These are phyloP conservation scores for Hortaea sp. DNA, from an alignment of 2,329 filamentous ascomycete species.

Conservation along the genomic window DNA sequence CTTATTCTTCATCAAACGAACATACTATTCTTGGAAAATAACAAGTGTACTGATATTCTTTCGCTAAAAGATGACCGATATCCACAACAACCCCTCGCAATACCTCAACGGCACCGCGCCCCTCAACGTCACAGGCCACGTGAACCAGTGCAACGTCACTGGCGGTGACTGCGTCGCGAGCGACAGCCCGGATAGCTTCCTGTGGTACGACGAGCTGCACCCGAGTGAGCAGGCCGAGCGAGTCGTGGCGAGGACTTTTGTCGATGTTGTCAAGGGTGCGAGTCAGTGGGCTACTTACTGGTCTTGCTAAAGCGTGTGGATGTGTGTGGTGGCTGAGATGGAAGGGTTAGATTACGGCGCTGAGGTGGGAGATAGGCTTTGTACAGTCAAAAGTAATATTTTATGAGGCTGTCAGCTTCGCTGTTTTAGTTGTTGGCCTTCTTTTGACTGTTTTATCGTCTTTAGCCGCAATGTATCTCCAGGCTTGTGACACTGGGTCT, in stretches of 20 bases:
- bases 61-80: slow-evolving; percentile 46
- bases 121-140: slow-evolving; percentile 51
- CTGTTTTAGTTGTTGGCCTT: too few relatives aligned
- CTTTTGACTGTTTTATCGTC: too few relatives aligned
- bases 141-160: slow-evolving; percentile 42
- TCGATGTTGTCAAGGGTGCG: slow-evolving; percentile 42
- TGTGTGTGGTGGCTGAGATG: too few relatives aligned
- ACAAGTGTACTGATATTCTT: not conserved
- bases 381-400: too few relatives aligned
- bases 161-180: slow-evolving; percentile 33
- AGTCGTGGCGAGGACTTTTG: slow-evolving; percentile 47
- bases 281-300: slow-evolving; percentile 39
- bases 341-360: too few relatives aligned
- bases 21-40: not conserved
- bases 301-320: slow-evolving; percentile 8
- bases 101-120: slow-evolving; percentile 56
- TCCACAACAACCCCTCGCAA: slow-evolving; percentile 48
- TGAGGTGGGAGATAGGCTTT: too few relatives aligned
- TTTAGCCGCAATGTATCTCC: too few relatives aligned
- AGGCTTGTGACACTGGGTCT: too few relatives aligned
- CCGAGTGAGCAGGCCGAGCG: slow-evolving; percentile 55
- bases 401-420: too few relatives aligned
- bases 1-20: not conserved
- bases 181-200: slow-evolving; percentile 46
- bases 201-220: slow-evolving; percentile 70